Conservation (phyloP, 352 stramenopile genomes). For the Phytophthora podocarpi region DNA sequence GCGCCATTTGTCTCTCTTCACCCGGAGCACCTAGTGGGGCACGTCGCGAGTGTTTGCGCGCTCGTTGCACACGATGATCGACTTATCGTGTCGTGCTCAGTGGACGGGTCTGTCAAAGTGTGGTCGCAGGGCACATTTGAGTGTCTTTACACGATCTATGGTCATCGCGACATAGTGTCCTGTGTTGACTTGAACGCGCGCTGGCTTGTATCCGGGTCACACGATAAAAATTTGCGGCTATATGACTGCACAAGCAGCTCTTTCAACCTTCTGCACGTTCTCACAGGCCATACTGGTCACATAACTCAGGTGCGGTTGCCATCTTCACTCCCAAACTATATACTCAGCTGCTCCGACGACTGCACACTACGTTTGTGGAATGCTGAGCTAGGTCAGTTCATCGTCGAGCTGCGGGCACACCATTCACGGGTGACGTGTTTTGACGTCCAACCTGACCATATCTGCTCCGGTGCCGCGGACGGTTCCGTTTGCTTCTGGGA, state of each 20-base stretch:
- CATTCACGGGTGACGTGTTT: conserved; percentile 60
- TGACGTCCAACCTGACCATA: conserved; percentile 13
- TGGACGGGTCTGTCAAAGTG: conserved; percentile 73
- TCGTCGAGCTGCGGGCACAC: conserved; percentile 49
- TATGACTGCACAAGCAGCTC: conserved; percentile 39
- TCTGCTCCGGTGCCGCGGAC: conserved; percentile 70
- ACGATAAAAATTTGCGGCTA: conserved; percentile 65
- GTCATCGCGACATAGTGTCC: conserved; percentile 68
- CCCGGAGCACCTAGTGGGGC: conserved; percentile 58
- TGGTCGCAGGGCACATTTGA: conserved; percentile 60
- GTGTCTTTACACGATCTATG: conserved; percentile 70
- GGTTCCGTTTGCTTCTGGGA: conserved; percentile 67
- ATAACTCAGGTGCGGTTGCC: conserved; percentile 60
- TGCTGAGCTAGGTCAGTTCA: conserved; percentile 42
- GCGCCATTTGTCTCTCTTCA: conserved; percentile 14
- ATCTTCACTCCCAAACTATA: conserved; percentile 23
- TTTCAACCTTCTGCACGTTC: conserved; percentile 49
- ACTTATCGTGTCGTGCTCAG: conserved; percentile 68
- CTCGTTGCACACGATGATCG: conserved; percentile 57
- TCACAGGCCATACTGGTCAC: conserved; percentile 58
- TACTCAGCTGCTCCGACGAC: conserved; percentile 69
- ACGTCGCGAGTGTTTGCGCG: conserved; percentile 63
- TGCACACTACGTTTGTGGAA: conserved; percentile 65
- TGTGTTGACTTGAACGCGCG: conserved; percentile 49
- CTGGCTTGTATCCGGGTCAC: conserved; percentile 74